Percentiles rank a stretch among this genome's conserved stretches.
Evolutionary conservation across 495 filamentous ascomycete species (phyloP).

Genomic region (Chaetomium fimeti): DNA sequence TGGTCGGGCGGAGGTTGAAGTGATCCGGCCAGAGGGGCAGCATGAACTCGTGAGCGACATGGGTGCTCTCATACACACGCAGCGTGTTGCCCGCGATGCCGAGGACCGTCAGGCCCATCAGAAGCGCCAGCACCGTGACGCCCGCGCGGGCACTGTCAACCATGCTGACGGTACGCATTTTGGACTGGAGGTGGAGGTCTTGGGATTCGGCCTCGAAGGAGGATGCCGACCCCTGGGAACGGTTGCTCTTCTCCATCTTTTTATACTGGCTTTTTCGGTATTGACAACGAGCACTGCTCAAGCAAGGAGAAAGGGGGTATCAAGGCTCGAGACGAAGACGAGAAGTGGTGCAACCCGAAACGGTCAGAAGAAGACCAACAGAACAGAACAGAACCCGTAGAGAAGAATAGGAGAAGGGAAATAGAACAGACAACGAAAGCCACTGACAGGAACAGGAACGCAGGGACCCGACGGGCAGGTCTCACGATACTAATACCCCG

Average conservation of each 20-base stretch:
- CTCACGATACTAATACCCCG: slow-evolving; percentile 21
- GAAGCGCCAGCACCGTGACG: slow-evolving; percentile 48
- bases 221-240: slow-evolving; percentile 26
- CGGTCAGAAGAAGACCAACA: slow-evolving; percentile 11
- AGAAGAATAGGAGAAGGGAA: slow-evolving; percentile 7
- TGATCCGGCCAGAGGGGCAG: slow-evolving; percentile 52
- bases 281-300: slow-evolving; percentile 21
- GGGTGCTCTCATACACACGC: slow-evolving; percentile 51
- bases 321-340: background rate
- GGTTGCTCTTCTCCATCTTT: slow-evolving; percentile 30
- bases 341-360: slow-evolving; percentile 15
- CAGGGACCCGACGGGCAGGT: slow-evolving; percentile 14
- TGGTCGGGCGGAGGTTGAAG: slow-evolving; percentile 52
- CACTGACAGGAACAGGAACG: slow-evolving; percentile 3
- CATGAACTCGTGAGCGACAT: slow-evolving; percentile 41
- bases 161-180: slow-evolving; percentile 36
- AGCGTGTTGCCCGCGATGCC: slow-evolving; percentile 51
- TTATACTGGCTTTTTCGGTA: background rate
- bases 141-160: slow-evolving; percentile 46
- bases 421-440: slow-evolving; percentile 2
- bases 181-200: slow-evolving; percentile 40
- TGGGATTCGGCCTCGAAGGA: slow-evolving; percentile 43
- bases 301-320: slow-evolving; percentile 4
- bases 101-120: slow-evolving; percentile 50
- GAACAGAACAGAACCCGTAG: slow-evolving; percentile 8